Conservation (phyloP, 208 protist genomes). For the Leishmania martiniquensis region DNA sequence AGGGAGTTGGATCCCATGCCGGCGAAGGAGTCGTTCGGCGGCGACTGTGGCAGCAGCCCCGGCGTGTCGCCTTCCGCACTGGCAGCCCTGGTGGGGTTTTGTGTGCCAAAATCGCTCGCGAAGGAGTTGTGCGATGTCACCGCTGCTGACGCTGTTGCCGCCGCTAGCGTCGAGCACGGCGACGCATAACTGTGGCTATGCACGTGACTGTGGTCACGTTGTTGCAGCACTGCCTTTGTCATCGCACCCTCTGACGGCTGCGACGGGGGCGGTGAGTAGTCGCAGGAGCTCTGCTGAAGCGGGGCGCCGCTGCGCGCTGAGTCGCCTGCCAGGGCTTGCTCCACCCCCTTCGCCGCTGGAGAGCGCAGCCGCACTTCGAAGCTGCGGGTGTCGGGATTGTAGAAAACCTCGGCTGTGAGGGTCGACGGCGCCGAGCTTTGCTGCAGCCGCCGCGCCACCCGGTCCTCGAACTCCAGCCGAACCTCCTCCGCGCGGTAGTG, state of each 20-base stretch:
- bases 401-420: constrained; percentile 10
- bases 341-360: background rate
- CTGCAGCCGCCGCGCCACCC: constrained; percentile 9
- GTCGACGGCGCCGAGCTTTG: constrained; percentile 5
- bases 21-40: constrained; percentile 27
- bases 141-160: constrained; percentile 1
- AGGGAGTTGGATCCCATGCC: constrained; percentile 17
- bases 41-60: constrained; percentile 1
- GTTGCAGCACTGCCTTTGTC: background rate
- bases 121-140: constrained; percentile 31
- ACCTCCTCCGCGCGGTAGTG: constrained; percentile 57
- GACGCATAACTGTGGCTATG: background rate
- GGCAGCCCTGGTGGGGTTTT: background rate
- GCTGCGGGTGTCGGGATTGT: constrained; percentile 30
- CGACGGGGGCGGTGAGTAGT: background rate
- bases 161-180: background rate
- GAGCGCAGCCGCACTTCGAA: constrained; percentile 27
- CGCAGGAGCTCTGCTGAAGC: background rate
- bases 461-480: constrained; percentile 23
- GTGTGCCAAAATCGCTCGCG: background rate
- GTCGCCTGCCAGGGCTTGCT: background rate
- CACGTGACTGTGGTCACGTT: background rate
- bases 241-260: background rate
- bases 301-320: background rate
- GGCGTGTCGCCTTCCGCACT: background rate